Percentiles rank a stretch among this genome's conserved stretches.
phyloP scores from a whole-genome alignment of 108 stramenopile genomes.

The Aurantiochytrium sp. region DNA sequence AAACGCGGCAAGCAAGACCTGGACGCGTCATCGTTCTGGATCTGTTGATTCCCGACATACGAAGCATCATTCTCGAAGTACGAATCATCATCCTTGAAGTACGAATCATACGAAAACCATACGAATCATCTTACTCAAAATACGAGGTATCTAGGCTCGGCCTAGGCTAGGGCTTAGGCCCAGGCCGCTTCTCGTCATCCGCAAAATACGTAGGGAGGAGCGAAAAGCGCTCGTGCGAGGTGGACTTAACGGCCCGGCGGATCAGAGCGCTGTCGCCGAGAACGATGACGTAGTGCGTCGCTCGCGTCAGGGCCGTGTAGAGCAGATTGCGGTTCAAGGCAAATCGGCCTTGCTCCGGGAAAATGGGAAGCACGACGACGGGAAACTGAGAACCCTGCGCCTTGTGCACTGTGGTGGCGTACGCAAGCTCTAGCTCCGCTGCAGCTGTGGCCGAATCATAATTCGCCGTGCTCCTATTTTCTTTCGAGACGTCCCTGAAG shows the following conservation, averaged over 20 bases:
- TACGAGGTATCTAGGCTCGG: too few relatives aligned
- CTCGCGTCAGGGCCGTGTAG: conserved; percentile 27
- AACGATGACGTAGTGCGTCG: not conserved
- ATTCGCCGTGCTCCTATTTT: not conserved
- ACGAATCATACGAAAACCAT: too few relatives aligned
- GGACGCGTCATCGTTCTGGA: too few relatives aligned
- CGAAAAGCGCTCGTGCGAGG: not conserved
- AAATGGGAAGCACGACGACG: not conserved
- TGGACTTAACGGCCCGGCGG: not conserved
- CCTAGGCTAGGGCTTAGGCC: too few relatives aligned
- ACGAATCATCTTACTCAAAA: too few relatives aligned
- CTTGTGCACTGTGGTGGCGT: conserved; percentile 33
- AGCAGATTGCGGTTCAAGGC: not conserved
- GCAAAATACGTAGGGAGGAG: too few relatives aligned
- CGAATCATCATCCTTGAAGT: too few relatives aligned
- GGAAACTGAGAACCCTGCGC: conserved; percentile 32
- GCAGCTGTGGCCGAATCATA: not conserved
- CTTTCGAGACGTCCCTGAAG: too few relatives aligned
- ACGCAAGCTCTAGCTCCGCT: not conserved
- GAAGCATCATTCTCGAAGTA: too few relatives aligned
- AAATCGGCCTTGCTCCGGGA: not conserved
- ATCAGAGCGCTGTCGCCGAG: not conserved
- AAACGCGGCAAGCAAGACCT: too few relatives aligned
- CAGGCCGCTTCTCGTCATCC: too few relatives aligned
- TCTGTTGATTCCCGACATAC: too few relatives aligned